Percentiles rank a stretch among this genome's conserved stretches.
Conservation (phyloP, 2,329 filamentous ascomycete species). For the Sclerotiophoma versabilis region DNA sequence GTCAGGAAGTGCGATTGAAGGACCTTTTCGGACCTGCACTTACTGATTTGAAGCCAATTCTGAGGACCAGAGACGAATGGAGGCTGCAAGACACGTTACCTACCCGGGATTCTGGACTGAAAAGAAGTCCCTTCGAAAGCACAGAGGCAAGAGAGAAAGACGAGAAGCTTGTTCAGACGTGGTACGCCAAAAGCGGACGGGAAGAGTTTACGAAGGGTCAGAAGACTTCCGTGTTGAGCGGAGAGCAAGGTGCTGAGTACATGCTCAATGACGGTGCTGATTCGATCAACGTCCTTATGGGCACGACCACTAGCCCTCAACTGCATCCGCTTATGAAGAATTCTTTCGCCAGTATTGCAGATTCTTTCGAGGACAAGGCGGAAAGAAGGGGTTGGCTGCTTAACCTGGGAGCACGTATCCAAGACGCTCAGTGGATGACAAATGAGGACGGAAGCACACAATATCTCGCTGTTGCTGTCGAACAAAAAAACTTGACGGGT, state of each 20-base stretch:
- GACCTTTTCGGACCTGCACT: constrained; percentile 60
- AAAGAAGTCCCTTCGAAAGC: constrained; percentile 54
- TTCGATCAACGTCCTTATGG: constrained; percentile 58
- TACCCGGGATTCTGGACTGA: constrained; percentile 43
- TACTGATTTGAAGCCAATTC: constrained; percentile 57
- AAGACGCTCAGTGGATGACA: constrained; percentile 57
- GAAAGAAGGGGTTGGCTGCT: constrained; percentile 60
- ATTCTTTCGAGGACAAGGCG: constrained; percentile 41
- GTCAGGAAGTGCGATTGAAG: constrained; percentile 53
- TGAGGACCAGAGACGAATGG: constrained; percentile 61
- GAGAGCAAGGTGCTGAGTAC: constrained; percentile 52
- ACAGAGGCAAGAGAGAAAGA: constrained; percentile 54
- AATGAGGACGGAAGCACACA: constrained; percentile 56
- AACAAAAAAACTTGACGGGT: constrained; percentile 28
- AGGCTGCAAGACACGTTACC: constrained; percentile 60
- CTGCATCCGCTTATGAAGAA: constrained; percentile 53
- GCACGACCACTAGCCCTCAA: constrained; percentile 55
- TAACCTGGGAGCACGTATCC: constrained; percentile 62
- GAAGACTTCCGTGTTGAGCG: constrained; percentile 42
- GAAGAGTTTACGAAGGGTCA: constrained; percentile 55
- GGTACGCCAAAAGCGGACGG: constrained; percentile 59
- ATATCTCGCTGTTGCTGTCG: constrained; percentile 61
- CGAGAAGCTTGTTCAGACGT: constrained; percentile 57
- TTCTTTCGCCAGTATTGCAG: constrained; percentile 54
- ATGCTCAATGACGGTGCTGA: constrained; percentile 45